Percentiles rank a stretch among this genome's conserved stretches.
Conservation (phyloP, 352 stramenopile species). For the Globisporangium solare region DNA sequence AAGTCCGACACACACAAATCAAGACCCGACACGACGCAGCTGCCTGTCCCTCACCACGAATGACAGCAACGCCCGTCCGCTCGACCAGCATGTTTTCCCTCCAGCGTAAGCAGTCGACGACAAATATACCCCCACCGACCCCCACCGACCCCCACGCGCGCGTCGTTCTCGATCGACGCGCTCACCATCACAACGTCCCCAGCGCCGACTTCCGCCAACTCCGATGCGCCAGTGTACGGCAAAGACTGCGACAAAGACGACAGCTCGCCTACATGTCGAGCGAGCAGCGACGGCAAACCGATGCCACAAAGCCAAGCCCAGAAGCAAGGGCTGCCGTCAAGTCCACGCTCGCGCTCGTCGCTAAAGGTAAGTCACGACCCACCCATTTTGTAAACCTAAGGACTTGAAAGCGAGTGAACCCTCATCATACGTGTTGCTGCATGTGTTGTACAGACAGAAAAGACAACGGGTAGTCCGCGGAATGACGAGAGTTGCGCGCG, state of each 20-base stretch:
- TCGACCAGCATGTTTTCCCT: slow-evolving; percentile 31
- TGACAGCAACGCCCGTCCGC: no score
- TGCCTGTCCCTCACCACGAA: background rate
- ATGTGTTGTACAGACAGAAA: background rate
- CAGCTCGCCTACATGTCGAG: slow-evolving; percentile 18
- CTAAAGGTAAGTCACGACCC: no score
- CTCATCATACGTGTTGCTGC: background rate
- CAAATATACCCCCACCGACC: slow-evolving; percentile 16
- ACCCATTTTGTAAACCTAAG: no score
- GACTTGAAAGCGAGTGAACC: no score
- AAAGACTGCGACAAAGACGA: slow-evolving; percentile 16
- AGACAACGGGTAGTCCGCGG: background rate
- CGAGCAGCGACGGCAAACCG: slow-evolving; percentile 19
- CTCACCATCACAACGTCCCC: background rate
- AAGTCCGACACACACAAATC: no score
- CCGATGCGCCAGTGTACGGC: background rate
- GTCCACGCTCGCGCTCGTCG: background rate
- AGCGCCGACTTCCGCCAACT: background rate
- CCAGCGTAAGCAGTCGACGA: slow-evolving; percentile 39
- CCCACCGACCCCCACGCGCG: background rate
- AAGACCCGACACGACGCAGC: background rate
- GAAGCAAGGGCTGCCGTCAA: no score
- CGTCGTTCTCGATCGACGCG: slow-evolving; percentile 1
- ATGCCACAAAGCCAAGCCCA: slow-evolving; percentile 2
- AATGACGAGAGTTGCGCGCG: slow-evolving; percentile 5